Evolutionary conservation across 164 flowering plant genomes (phyloP).

Genomic region (Umbilicus rupestris): DNA sequence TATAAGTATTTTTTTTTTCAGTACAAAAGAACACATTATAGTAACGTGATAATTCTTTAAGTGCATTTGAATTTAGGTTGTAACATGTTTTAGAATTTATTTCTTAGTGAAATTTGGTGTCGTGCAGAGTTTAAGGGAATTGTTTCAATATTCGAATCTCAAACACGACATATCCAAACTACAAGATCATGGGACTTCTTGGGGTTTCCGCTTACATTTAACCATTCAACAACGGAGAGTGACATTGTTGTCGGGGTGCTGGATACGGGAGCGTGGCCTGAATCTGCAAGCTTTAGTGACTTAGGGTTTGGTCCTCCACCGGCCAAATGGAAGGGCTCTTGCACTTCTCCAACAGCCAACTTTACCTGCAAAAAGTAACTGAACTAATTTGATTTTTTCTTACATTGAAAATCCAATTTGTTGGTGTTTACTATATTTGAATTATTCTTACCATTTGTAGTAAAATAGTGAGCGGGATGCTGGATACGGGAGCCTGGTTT

Average conservation of each 20-base stretch:
- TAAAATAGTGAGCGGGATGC: slow-evolving; percentile 36
- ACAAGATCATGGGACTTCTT: slow-evolving; percentile 50
- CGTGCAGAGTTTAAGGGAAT: slow-evolving; percentile 26
- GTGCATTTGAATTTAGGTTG: no score
- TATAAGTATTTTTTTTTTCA: no score
- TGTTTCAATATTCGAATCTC: slow-evolving; percentile 32
- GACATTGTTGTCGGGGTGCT: slow-evolving; percentile 39
- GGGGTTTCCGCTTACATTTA: slow-evolving; percentile 20
- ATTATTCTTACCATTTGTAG: slow-evolving; percentile 14
- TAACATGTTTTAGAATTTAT: no score
- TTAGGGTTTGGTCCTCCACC: slow-evolving; percentile 46
- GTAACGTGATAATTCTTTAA: no score
- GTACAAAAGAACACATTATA: no score
- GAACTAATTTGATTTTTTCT: background rate
- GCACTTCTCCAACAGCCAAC: slow-evolving; percentile 20
- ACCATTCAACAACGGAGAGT: slow-evolving; percentile 16
- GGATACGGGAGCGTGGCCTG: slow-evolving; percentile 57
- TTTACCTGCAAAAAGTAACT: slow-evolving; percentile 64
- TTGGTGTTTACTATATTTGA: background rate
- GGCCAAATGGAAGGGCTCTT: slow-evolving; percentile 46
- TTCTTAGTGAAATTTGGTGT: no score
- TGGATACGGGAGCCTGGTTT: slow-evolving; percentile 57
- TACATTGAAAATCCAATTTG: no score
- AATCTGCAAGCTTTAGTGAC: slow-evolving; percentile 45
- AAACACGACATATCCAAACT: slow-evolving; percentile 24